Evolutionary conservation across 2,329 filamentous ascomycete genomes (phyloP).

Genomic region (Talaromyces piceae): DNA sequence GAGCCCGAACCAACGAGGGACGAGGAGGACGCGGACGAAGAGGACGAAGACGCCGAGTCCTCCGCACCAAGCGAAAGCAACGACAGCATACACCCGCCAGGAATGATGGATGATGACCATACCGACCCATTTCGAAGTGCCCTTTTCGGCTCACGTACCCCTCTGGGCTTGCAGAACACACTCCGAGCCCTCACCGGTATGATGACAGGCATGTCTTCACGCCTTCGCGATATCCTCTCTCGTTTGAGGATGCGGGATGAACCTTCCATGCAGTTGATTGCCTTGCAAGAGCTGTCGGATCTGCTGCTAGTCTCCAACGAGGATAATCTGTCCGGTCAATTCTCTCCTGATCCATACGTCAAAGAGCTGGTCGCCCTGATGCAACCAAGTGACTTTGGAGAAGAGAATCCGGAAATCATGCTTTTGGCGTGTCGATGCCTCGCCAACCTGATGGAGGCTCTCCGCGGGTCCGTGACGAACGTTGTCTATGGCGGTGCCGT

Average conservation of each 20-base stretch:
- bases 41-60: conserved; percentile 47
- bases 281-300: conserved; percentile 86
- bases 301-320: conserved; percentile 91
- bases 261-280: conserved; percentile 79
- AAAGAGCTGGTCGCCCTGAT: conserved; percentile 89
- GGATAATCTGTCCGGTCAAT: conserved; percentile 90
- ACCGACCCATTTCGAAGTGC: conserved; percentile 54
- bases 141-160: conserved; percentile 58
- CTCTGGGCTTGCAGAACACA: conserved; percentile 66
- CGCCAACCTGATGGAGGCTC: conserved; percentile 94
- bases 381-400: conserved; percentile 78
- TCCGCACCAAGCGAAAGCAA: conserved; percentile 59
- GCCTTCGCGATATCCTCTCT: conserved; percentile 68
- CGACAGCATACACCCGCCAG: conserved; percentile 48
- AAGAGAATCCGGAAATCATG: conserved; percentile 96
- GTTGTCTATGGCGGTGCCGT: conserved; percentile 97
- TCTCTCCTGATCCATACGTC: conserved; percentile 87
- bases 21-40: conserved; percentile 42
- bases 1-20: conserved; percentile 22
- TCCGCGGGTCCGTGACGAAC: conserved; percentile 86
- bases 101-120: conserved; percentile 48
- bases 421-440: conserved; percentile 90
- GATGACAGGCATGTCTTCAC: conserved; percentile 75
- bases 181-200: conserved; percentile 83
- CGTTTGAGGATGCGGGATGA: conserved; percentile 79